Percentiles rank a stretch among this genome's conserved stretches.
These are phyloP conservation scores for Fonsecaea erecta DNA, from an alignment of 2,329 filamentous ascomycete species.

Conservation along the genomic window DNA sequence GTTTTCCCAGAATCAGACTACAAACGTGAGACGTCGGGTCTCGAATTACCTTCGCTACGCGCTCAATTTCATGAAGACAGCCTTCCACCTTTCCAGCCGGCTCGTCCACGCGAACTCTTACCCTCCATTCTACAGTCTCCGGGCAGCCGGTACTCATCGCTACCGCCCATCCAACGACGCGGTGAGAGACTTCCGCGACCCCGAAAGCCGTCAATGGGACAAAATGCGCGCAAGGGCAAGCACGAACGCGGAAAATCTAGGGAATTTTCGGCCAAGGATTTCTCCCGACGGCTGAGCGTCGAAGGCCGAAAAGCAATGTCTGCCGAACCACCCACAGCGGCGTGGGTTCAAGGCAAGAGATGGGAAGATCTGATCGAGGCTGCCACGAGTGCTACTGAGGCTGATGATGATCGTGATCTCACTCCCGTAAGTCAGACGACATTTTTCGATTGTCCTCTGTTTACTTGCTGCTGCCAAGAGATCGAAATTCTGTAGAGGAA, in stretches of 20 bases:
- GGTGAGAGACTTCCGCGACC: conserved; percentile 69
- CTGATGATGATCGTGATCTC: conserved; percentile 81
- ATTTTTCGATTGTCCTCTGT: conserved; percentile 42
- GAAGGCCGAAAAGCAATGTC: conserved; percentile 83
- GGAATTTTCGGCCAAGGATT: conserved; percentile 65
- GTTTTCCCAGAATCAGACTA: conserved; percentile 74
- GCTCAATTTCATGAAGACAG: conserved; percentile 73
- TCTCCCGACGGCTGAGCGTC: conserved; percentile 72
- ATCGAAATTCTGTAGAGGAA: conserved; percentile 39
- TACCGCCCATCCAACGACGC: conserved; percentile 79
- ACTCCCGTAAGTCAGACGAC: conserved; percentile 71
- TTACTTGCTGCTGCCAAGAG: conserved; percentile 40
- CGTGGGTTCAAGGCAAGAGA: conserved; percentile 75
- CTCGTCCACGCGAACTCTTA: conserved; percentile 72
- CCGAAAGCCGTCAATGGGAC: conserved; percentile 84
- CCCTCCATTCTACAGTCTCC: conserved; percentile 80
- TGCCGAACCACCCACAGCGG: conserved; percentile 78
- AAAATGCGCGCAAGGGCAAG: conserved; percentile 73
- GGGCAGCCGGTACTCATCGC: conserved; percentile 82
- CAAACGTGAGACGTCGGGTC: conserved; percentile 64
- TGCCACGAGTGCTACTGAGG: conserved; percentile 81
- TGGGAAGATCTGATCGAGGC: conserved; percentile 98
- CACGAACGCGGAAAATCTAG: conserved; percentile 73
- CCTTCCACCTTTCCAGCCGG: conserved; percentile 65
- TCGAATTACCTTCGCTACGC: conserved; percentile 75